Evolutionary conservation across 106 monocot genomes (phyloP).

Genomic region (Agapanthus africanus): DNA sequence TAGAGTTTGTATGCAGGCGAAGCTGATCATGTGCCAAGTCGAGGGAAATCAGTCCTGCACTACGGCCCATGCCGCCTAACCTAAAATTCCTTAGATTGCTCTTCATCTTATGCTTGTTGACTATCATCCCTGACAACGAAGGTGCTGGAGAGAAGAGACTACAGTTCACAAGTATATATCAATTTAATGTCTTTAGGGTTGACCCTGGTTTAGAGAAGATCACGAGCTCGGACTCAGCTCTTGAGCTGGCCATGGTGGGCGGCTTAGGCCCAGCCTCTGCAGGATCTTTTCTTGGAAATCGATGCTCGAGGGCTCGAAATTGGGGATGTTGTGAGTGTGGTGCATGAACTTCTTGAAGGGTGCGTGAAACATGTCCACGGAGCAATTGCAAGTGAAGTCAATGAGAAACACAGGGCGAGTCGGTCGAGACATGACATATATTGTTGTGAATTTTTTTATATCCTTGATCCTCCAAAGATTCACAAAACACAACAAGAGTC

Average conservation of each 20-base stretch:
- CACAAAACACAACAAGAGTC: too few species aligned
- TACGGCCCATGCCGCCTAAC: neutral
- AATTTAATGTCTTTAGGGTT: neutral
- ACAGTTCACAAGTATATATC: slow-evolving; percentile 6
- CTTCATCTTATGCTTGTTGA: neutral
- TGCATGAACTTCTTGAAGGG: slow-evolving; percentile 14
- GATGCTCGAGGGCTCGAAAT: slow-evolving; percentile 11
- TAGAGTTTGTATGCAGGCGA: neutral
- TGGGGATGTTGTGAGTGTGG: neutral
- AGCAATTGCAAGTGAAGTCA: slow-evolving; percentile 22
- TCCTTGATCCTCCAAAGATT: too few species aligned
- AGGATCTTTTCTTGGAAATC: slow-evolving; percentile 26
- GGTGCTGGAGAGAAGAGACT: neutral
- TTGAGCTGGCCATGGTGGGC: slow-evolving; percentile 4
- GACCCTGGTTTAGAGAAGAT: neutral
- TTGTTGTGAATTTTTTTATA: too few species aligned
- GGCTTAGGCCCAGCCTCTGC: slow-evolving; percentile 20
- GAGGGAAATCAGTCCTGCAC: neutral
- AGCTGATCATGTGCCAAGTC: neutral
- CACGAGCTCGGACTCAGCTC: slow-evolving; percentile 17
- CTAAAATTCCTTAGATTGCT: neutral
- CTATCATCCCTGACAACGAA: neutral
- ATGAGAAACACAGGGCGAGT: slow-evolving; percentile 18
- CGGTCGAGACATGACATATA: slow-evolving; percentile 15
- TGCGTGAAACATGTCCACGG: slow-evolving; percentile 4